phyloP scores from a whole-genome alignment of 495 filamentous ascomycete genomes.

The Penicillium fimorum region DNA sequence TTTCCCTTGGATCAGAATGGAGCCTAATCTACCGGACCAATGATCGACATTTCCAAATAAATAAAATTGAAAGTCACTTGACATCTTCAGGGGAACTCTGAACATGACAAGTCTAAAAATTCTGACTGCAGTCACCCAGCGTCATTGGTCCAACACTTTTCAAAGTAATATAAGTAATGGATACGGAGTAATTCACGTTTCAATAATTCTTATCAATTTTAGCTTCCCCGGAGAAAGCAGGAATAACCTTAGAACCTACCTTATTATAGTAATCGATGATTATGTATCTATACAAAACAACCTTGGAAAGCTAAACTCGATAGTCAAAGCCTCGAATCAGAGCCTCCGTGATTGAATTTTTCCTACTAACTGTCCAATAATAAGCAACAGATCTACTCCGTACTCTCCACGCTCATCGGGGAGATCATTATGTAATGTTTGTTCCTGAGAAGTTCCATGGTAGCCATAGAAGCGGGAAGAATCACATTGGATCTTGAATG shows the following conservation, averaged over 20 bases:
- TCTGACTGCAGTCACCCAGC: background rate
- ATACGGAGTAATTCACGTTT: no score
- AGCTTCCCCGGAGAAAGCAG: conserved; percentile 1
- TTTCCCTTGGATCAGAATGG: conserved; percentile 10
- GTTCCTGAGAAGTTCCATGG: conserved; percentile 12
- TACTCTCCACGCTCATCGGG: background rate
- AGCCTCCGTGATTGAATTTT: conserved; percentile 4
- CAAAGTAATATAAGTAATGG: background rate
- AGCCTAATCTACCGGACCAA: conserved; percentile 6
- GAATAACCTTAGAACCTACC: background rate
- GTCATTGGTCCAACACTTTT: background rate
- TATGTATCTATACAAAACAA: background rate
- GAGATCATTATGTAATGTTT: conserved; percentile 29
- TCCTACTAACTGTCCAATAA: background rate
- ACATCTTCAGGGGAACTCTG: conserved; percentile 12
- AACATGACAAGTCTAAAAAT: conserved; percentile 12
- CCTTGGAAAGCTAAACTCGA: background rate
- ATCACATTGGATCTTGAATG: background rate
- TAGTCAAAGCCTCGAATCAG: conserved; percentile 7
- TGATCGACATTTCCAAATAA: conserved; percentile 7
- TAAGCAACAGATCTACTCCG: conserved; percentile 19
- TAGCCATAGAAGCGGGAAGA: conserved; percentile 12
- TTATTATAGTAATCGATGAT: background rate
- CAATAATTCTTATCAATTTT: background rate
- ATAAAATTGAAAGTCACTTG: conserved; percentile 7